Conservation (phyloP, 2,329 filamentous ascomycete species). For the Aspergillus sp. region DNA sequence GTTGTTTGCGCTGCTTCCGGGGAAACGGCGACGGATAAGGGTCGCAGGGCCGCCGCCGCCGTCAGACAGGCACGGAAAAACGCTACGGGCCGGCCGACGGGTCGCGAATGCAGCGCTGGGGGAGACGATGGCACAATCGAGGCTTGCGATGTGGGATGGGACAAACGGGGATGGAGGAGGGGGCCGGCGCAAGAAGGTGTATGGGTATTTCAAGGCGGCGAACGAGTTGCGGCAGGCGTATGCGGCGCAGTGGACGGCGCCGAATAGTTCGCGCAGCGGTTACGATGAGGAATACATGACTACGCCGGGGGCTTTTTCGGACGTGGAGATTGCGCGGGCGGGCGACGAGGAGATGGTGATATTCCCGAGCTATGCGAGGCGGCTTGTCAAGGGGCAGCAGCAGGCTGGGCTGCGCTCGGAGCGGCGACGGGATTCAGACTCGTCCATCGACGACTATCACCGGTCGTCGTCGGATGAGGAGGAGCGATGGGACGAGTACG, state of each 20-base stretch:
- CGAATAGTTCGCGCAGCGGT: constrained; percentile 27
- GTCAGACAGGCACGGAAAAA: constrained; percentile 7
- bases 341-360: constrained; percentile 88
- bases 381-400: constrained; percentile 48
- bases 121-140: constrained; percentile 17
- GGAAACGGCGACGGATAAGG: constrained; percentile 13
- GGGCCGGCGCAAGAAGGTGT: constrained; percentile 67
- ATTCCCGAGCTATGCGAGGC: constrained; percentile 86
- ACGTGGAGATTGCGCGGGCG: constrained; percentile 68
- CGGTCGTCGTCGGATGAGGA: constrained; percentile 44
- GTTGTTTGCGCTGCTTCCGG: constrained; percentile 18
- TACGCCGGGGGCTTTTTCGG: constrained; percentile 71
- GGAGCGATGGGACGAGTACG: constrained; percentile 62
- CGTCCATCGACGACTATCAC: constrained; percentile 32
- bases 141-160: constrained; percentile 15
- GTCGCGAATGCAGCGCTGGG: constrained; percentile 9
- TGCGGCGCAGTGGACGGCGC: constrained; percentile 43
- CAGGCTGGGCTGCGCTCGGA: constrained; percentile 16
- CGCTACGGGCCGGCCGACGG: constrained; percentile 9
- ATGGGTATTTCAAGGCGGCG: constrained; percentile 60
- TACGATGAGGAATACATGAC: constrained; percentile 39
- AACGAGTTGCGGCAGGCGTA: constrained; percentile 64
- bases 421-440: constrained; percentile 19
- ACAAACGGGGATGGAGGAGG: constrained; percentile 47
- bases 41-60: constrained; percentile 3